Percentiles rank a stretch among this genome's conserved stretches.
These are phyloP conservation scores for Ophiostoma sp. DNA, from an alignment of 2,329 filamentous ascomycete genomes.

Conservation along the genomic window DNA sequence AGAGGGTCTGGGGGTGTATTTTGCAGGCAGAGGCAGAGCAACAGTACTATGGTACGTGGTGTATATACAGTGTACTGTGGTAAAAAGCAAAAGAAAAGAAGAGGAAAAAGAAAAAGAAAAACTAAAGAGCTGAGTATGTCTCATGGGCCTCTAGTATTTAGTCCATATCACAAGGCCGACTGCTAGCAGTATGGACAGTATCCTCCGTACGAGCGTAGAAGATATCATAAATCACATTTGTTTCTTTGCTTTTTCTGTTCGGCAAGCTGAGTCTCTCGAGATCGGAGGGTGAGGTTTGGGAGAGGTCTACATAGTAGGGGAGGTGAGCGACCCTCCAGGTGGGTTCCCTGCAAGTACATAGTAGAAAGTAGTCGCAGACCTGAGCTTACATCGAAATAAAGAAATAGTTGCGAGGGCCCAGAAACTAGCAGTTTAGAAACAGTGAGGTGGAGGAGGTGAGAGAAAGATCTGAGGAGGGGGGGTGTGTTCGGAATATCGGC, in stretches of 20 bases:
- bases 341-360: background rate
- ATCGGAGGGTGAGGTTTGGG: background rate
- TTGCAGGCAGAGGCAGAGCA: background rate
- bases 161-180: background rate
- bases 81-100: background rate
- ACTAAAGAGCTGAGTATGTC: background rate
- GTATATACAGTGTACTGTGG: no score
- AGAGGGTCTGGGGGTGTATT: constrained; percentile 11
- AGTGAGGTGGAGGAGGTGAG: background rate
- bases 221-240: constrained; percentile 9
- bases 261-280: constrained; percentile 8
- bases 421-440: background rate
- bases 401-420: background rate
- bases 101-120: background rate
- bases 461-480: background rate
- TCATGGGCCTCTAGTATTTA: background rate
- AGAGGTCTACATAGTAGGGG: no score
- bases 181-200: background rate
- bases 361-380: background rate
- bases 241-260: constrained; percentile 7
- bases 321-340: background rate
- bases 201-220: background rate
- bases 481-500: background rate
- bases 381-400: background rate
- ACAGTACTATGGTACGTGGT: no score